Evolutionary conservation across 2,329 filamentous ascomycete genomes (phyloP).

Genomic region (Gaeumannomyces tritici): DNA sequence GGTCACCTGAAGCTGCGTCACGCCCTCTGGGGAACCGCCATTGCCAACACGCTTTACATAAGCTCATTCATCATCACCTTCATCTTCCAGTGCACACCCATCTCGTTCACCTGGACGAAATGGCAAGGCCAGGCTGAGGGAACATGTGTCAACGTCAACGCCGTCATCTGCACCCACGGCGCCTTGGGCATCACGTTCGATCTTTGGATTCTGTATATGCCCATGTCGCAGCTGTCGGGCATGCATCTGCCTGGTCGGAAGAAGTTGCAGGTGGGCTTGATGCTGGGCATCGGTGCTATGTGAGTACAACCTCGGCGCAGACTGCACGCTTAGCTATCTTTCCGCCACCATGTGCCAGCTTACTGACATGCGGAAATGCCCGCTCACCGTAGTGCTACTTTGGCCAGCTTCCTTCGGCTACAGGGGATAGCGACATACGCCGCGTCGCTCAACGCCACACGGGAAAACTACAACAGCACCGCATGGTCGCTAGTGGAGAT

Average conservation of each 20-base stretch:
- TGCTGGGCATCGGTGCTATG: constrained; percentile 35
- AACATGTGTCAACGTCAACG: constrained; percentile 37
- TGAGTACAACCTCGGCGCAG: constrained; percentile 6
- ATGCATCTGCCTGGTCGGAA: constrained; percentile 34
- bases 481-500: constrained; percentile 24
- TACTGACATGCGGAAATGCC: background rate
- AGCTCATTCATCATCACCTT: constrained; percentile 30
- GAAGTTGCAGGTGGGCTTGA: constrained; percentile 32
- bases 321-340: too few species aligned
- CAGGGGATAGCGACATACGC: constrained; percentile 17
- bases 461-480: constrained; percentile 17
- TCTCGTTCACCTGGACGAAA: constrained; percentile 40
- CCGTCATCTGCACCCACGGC: constrained; percentile 39
- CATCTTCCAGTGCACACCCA: constrained; percentile 41
- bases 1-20: constrained; percentile 19
- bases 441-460: constrained; percentile 18
- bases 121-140: constrained; percentile 40
- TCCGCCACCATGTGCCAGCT: too few species aligned
- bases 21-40: constrained; percentile 30
- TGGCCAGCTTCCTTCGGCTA: constrained; percentile 21
- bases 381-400: constrained; percentile 15
- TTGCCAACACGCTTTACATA: constrained; percentile 27
- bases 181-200: constrained; percentile 41
- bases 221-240: constrained; percentile 29
- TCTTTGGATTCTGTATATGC: constrained; percentile 39